Percentiles rank a stretch among this genome's conserved stretches.
phyloP scores from a whole-genome alignment of 768 basidiomycete species.

The Polyporus arcularius region DNA sequence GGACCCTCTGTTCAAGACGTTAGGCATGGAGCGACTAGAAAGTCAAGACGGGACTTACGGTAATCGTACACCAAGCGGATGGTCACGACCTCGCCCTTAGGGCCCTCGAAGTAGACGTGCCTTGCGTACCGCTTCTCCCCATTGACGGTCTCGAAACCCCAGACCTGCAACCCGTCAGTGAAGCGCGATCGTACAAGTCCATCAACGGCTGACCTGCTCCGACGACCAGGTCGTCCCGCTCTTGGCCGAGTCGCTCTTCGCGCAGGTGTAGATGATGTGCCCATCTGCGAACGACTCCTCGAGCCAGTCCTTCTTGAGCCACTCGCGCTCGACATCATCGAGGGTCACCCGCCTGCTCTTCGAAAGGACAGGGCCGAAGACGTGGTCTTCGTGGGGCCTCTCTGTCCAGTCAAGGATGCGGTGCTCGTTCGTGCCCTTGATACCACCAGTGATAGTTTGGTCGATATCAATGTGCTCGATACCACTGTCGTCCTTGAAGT shows the following conservation, averaged over 20 bases:
- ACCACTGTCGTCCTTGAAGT: conserved; percentile 59
- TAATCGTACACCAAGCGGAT: conserved; percentile 68
- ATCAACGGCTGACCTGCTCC: conserved; percentile 49
- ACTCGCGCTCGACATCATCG: conserved; percentile 35
- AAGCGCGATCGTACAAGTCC: conserved; percentile 24
- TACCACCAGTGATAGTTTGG: conserved; percentile 63
- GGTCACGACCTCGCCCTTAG: conserved; percentile 56
- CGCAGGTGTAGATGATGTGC: conserved; percentile 37
- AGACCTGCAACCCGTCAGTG: conserved; percentile 39
- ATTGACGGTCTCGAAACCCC: conserved; percentile 66
- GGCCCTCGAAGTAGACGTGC: conserved; percentile 64
- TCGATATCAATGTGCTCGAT: conserved; percentile 68
- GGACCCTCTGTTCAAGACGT: conserved; percentile 16
- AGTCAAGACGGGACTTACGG: conserved; percentile 41
- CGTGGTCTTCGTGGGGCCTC: conserved; percentile 51
- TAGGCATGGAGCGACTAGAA: neutral
- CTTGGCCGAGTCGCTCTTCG: conserved; percentile 64
- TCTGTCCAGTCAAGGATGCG: conserved; percentile 60
- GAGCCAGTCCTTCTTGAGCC: conserved; percentile 45
- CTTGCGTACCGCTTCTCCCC: conserved; percentile 62
- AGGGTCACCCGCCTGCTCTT: conserved; percentile 32
- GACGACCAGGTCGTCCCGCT: conserved; percentile 62
- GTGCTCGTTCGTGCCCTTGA: conserved; percentile 57
- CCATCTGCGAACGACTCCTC: conserved; percentile 38
- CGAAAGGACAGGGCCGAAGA: conserved; percentile 63